These are phyloP conservation scores for Zizania latifolia DNA, from an alignment of 176 grass and related monocot species.

Conservation along the genomic window DNA sequence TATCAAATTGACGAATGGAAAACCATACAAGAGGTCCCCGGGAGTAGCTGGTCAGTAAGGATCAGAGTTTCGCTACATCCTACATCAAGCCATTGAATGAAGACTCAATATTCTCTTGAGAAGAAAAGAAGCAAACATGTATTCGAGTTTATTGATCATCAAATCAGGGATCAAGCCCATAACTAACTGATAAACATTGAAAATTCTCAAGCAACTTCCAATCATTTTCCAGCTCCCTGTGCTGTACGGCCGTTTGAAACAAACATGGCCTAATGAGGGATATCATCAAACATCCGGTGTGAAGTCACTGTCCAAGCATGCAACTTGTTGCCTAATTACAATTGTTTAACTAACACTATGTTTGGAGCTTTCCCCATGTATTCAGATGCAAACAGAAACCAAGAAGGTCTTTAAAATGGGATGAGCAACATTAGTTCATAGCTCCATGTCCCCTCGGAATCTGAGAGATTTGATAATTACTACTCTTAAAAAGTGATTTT, in stretches of 20 bases:
- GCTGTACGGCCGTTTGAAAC: not conserved
- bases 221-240: not conserved
- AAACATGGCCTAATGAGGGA: too few relatives aligned
- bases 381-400: not conserved
- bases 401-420: not conserved
- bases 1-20: slow-evolving; percentile 3
- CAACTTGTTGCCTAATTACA: slow-evolving; percentile 25
- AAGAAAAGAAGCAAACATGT: not conserved
- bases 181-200: not conserved
- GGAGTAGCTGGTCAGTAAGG: slow-evolving; percentile 8
- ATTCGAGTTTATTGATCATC: slow-evolving; percentile 28
- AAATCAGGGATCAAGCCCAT: slow-evolving; percentile 11
- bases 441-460: not conserved
- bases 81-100: not conserved
- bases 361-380: slow-evolving; percentile 10
- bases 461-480: too few relatives aligned
- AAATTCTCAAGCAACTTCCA: not conserved
- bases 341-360: slow-evolving; percentile 12
- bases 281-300: slow-evolving; percentile 15
- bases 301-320: slow-evolving; percentile 38
- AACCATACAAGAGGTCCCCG: not conserved
- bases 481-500: too few relatives aligned
- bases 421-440: not conserved
- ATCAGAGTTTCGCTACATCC: not conserved
- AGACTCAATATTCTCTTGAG: slow-evolving; percentile 13